Base-by-base conservation (phyloP, 2,329 filamentous ascomycete species). In the Ceratocystis eucalypticola region DNA sequence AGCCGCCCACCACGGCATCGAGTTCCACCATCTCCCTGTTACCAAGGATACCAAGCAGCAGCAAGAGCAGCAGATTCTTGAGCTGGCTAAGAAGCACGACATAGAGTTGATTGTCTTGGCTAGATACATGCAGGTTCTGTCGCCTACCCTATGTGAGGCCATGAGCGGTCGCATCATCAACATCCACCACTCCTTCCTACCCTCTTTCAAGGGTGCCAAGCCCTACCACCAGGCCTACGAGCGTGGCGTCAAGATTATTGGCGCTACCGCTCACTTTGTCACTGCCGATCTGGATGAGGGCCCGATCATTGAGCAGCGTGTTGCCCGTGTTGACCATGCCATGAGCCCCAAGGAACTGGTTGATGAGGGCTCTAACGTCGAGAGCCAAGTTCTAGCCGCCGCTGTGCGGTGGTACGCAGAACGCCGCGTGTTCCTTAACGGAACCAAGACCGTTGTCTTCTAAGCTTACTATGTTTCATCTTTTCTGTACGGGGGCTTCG, bases 191-290 rank as follows among this genome's bases (percentile, higher is more conserved):
- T 88, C 84, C 71, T 94, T 94, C 83, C 75, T 94, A 80, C 89
- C 89, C 0, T 87, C 83, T 8, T 94, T 94, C 83, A 94, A 94
- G 81, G 89, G 89, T 69, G 89, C 89, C 37, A 91, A 90, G 77
- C 89, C 89, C 2, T 94, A 94, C 76, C 89, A 93, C 76, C 89
- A 94, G 79, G 89, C 89, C 6, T 92, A 88, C 73, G 89, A 93
- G 69, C 84, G 89, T 33, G 89, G 89, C 68, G 89, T 94, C 70
- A 94, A 94, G 82, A 93, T 94, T 71, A 91, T 92, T 67, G 89
- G 89, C 68, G 89, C 89, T 28, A 91, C 88, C 1, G 89, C 89
- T 4, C 89, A 94, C 77, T 93, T 93, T 71, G 89, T 93, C 70
- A 94, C 89, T 1, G 88, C 87, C 33, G 89, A 93, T 75, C 76